Conservation (phyloP, 177 flowering plant species). For the Vitis hybrid region DNA sequence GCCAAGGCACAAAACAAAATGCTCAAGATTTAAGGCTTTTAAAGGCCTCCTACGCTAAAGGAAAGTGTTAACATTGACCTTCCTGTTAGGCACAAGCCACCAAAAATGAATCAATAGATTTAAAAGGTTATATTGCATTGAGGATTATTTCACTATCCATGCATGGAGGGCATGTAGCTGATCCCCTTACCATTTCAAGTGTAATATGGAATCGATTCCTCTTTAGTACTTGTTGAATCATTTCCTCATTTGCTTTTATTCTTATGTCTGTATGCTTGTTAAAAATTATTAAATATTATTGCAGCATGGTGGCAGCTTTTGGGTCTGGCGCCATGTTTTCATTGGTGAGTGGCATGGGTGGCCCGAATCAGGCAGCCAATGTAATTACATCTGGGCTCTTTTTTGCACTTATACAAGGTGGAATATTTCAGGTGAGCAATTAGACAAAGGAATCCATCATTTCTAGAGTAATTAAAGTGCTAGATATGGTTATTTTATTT, state of each 20-base stretch:
- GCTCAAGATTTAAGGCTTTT: too few relatives aligned
- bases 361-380: conserved; percentile 69
- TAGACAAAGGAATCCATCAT: background rate
- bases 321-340: conserved; percentile 95
- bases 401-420: conserved; percentile 93
- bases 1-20: too few relatives aligned
- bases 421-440: conserved; percentile 68
- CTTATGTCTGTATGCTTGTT: background rate
- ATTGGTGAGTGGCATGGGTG: conserved; percentile 93
- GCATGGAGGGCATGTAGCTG: too few relatives aligned
- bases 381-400: conserved; percentile 75
- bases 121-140: too few relatives aligned
- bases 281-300: conserved; percentile 13
- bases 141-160: too few relatives aligned
- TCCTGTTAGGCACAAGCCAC: too few relatives aligned
- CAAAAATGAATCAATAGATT: too few relatives aligned
- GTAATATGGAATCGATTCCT: too few relatives aligned
- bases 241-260: background rate
- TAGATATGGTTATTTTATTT: too few relatives aligned
- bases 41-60: too few relatives aligned
- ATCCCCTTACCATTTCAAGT: too few relatives aligned
- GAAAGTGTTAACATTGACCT: too few relatives aligned
- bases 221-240: background rate
- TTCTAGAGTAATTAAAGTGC: background rate
- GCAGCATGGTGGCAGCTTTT: conserved; percentile 97